phyloP scores from a whole-genome alignment of 2,329 filamentous ascomycete species.

The Cylindrodendrum hubeiense region DNA sequence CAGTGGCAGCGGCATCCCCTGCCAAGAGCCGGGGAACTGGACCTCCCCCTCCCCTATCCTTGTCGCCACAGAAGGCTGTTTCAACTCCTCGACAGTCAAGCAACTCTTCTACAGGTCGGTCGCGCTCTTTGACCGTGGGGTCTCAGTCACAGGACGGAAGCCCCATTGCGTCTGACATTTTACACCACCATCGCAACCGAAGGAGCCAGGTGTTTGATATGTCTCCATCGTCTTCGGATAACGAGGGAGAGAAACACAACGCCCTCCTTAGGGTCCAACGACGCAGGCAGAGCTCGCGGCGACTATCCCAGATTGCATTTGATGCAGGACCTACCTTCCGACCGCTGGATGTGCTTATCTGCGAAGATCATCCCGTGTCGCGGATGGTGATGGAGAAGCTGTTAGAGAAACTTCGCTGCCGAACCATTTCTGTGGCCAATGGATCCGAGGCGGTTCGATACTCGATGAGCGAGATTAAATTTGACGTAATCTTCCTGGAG shows the following conservation, averaged over 20 bases:
- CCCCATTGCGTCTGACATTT: conserved; percentile 74
- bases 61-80: conserved; percentile 74
- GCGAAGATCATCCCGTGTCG: conserved; percentile 97
- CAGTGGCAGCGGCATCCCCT: conserved; percentile 64
- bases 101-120: conserved; percentile 74
- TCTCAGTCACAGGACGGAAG: conserved; percentile 96
- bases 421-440: conserved; percentile 91
- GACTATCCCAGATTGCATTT: conserved; percentile 91
- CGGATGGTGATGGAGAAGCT: conserved; percentile 99
- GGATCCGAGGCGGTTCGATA: conserved; percentile 93
- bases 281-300: conserved; percentile 93
- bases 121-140: conserved; percentile 91
- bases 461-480: conserved; percentile 97
- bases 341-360: conserved; percentile 93
- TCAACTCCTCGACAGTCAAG: conserved; percentile 72
- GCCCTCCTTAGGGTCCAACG: conserved; percentile 92
- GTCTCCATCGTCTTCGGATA: conserved; percentile 97
- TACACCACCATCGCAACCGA: conserved; percentile 86
- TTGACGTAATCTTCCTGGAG: conserved; percentile 98
- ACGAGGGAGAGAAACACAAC: conserved; percentile 93
- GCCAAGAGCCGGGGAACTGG: conserved; percentile 67
- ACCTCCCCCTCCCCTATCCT: conserved; percentile 61
- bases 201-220: conserved; percentile 96
- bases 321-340: conserved; percentile 88
- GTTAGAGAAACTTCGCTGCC: conserved; percentile 93